A percentile compares a stretch with the other conserved stretches of the same genome.
Evolutionary conservation across 2,329 filamentous ascomycete species (phyloP).

Genomic region (Alternaria hordeiaustralica): DNA sequence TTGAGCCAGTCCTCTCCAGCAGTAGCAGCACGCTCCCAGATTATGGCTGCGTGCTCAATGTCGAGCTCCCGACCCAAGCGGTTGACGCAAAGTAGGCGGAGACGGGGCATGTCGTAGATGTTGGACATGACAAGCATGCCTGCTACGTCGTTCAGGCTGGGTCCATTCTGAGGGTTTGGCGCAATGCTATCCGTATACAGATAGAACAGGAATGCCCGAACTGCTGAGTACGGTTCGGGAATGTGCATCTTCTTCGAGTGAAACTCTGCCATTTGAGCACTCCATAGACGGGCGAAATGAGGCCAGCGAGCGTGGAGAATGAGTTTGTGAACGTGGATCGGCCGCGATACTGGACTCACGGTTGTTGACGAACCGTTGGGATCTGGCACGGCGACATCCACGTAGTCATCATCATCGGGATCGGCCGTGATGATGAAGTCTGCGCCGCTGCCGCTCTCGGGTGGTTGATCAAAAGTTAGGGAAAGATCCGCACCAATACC

Average conservation of each 20-base stretch:
- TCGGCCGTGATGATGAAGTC: conserved; percentile 93
- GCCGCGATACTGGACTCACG: conserved; percentile 64
- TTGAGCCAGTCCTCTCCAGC: conserved; percentile 94
- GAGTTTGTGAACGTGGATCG: conserved; percentile 93
- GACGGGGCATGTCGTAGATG: conserved; percentile 94
- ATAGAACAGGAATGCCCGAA: conserved; percentile 94
- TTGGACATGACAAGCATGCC: conserved; percentile 97
- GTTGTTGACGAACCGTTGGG: conserved; percentile 39
- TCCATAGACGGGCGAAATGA: conserved; percentile 91
- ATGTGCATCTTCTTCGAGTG: conserved; percentile 98
- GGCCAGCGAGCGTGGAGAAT: conserved; percentile 96
- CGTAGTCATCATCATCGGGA: conserved; percentile 73
- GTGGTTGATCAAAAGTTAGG: conserved; percentile 83
- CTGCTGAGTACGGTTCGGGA: conserved; percentile 91
- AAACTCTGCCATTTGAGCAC: conserved; percentile 95
- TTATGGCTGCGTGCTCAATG: conserved; percentile 90
- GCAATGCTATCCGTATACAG: conserved; percentile 93
- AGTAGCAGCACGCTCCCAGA: conserved; percentile 91
- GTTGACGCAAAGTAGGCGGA: conserved; percentile 89
- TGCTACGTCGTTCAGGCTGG: conserved; percentile 80
- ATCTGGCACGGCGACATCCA: conserved; percentile 61
- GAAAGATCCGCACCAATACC: conserved; percentile 86
- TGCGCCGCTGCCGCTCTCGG: conserved; percentile 82
- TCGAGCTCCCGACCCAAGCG: conserved; percentile 89
- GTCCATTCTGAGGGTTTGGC: conserved; percentile 53